Evolutionary conservation across 164 flowering plant genomes (phyloP), one percentile per base, ranked within the genome.

Genomic region (Malania oleifera): DNA sequence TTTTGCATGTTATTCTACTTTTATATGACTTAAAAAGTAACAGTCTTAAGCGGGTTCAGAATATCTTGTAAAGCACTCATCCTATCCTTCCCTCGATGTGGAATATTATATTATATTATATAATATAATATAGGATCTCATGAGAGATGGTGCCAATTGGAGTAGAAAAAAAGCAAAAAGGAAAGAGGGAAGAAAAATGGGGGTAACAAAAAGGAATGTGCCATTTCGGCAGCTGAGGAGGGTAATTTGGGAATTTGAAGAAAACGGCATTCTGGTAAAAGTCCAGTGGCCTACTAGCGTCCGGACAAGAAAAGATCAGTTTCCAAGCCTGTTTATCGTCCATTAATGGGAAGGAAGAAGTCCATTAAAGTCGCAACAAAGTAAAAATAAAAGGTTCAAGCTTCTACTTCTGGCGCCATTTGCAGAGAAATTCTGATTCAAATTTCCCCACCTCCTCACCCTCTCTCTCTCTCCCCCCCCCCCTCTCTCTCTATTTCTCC

Each of bases 331-430:
- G 2, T 47, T 35, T 56, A 20, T 56, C 63, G 54, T 34, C 75
- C 80, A 74, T 74, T 66, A 63, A 76, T 74, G 75, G 14, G 13
- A 70, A 51, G 68, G 70, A 11, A 38, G 62, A 67, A 70, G 57
- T 56, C 60, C 45, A 43, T 47, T 55, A 43, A 39, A 20, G 47
- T 58, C 59, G 5, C 56, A 23, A 20, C 54, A 59, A 48, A 54
- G 47, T 35, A 18, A 43, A 40, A 60, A 56, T 9, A 6, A 46
- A 46, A 40, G 54, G 28, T 17, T 2, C 17, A 29, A 14, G 5
- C 54, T 58, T 44, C 68, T 52, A 24, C 50, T 77, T 75, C 69
- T 82, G 81, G 82, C 81, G 87, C 87, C 84, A 80, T 75, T 75
- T 67, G 65, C 59, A 58, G 18, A 12, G 23, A 14, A 54, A 12